Percentiles rank a stretch among this genome's conserved stretches.
Evolutionary conservation across 305 asterid species (phyloP).

Genomic region (Fraxinus sp.): DNA sequence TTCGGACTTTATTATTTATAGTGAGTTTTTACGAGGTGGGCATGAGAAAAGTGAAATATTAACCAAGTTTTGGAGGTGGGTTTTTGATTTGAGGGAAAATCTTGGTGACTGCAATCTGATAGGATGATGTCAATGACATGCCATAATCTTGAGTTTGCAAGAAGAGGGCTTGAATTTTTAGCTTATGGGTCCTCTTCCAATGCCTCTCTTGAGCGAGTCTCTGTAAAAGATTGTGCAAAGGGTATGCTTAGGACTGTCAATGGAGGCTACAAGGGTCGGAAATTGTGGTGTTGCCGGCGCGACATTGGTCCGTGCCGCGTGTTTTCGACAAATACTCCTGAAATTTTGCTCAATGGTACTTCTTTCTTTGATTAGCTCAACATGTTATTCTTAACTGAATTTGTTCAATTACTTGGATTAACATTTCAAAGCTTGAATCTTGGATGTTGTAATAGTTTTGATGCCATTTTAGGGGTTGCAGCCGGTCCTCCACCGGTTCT

Average conservation of each 20-base stretch:
- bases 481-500: slow-evolving; percentile 51
- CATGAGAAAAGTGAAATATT: slow-evolving; percentile 28
- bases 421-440: slow-evolving; percentile 3
- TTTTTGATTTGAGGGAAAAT: slow-evolving; percentile 28
- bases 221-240: slow-evolving; percentile 36
- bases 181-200: slow-evolving; percentile 74
- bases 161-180: slow-evolving; percentile 52
- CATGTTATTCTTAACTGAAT: not conserved
- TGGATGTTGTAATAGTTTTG: slow-evolving; percentile 25
- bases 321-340: slow-evolving; percentile 65
- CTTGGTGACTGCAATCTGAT: slow-evolving; percentile 14
- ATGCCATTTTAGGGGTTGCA: slow-evolving; percentile 41
- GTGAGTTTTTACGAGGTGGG: slow-evolving; percentile 24
- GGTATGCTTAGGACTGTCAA: slow-evolving; percentile 43
- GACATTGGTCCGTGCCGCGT: slow-evolving; percentile 55
- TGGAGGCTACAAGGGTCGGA: slow-evolving; percentile 43
- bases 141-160: slow-evolving; percentile 62
- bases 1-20: slow-evolving; percentile 21
- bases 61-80: slow-evolving; percentile 42
- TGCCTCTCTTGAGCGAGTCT: slow-evolving; percentile 41
- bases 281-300: slow-evolving; percentile 47
- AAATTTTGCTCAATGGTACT: slow-evolving; percentile 60
- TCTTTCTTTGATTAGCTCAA: not conserved
- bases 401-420: not conserved
- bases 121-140: slow-evolving; percentile 73